A percentile compares a stretch with the other conserved stretches of the same genome.
Conservation (phyloP, 2,329 filamentous ascomycete genomes). For the Orbilia ellipsospora region DNA sequence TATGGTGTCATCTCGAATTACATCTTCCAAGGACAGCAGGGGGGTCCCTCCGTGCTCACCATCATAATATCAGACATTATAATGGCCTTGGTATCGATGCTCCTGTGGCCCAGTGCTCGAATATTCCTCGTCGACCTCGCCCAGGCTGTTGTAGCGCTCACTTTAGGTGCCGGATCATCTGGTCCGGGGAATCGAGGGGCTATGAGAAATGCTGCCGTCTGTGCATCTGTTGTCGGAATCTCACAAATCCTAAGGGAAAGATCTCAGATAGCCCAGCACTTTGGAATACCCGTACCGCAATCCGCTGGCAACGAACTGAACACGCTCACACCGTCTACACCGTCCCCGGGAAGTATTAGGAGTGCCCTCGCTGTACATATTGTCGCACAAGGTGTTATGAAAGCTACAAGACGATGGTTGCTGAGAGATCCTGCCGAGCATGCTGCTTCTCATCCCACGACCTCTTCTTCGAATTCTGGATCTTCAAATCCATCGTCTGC, state of each 20-base stretch:
- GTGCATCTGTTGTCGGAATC: constrained; percentile 65
- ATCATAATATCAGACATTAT: constrained; percentile 67
- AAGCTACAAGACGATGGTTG: constrained; percentile 59
- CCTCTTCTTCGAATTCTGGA: constrained; percentile 53
- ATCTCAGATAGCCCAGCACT: constrained; percentile 47
- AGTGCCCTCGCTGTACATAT: constrained; percentile 60
- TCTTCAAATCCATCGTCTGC: constrained; percentile 40
- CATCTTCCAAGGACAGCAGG: constrained; percentile 68
- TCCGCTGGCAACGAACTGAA: constrained; percentile 45
- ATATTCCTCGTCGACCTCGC: constrained; percentile 68
- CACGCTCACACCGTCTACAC: constrained; percentile 43
- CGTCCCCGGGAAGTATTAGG: constrained; percentile 58
- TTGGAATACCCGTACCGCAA: constrained; percentile 43
- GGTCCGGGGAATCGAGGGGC: constrained; percentile 64
- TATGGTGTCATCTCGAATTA: constrained; percentile 63
- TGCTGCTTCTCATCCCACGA: constrained; percentile 54
- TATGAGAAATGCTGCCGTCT: constrained; percentile 68
- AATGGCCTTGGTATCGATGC: constrained; percentile 66
- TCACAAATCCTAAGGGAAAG: constrained; percentile 48
- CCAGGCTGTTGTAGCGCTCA: constrained; percentile 69
- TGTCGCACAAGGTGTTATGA: constrained; percentile 59
- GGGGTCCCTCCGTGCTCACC: constrained; percentile 68
- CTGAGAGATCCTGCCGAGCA: constrained; percentile 55
- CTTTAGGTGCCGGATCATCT: constrained; percentile 68
- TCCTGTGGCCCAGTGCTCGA: constrained; percentile 67